These are phyloP conservation scores for Zizania latifolia DNA, from an alignment of 176 grass and related monocot species.

Conservation along the genomic window DNA sequence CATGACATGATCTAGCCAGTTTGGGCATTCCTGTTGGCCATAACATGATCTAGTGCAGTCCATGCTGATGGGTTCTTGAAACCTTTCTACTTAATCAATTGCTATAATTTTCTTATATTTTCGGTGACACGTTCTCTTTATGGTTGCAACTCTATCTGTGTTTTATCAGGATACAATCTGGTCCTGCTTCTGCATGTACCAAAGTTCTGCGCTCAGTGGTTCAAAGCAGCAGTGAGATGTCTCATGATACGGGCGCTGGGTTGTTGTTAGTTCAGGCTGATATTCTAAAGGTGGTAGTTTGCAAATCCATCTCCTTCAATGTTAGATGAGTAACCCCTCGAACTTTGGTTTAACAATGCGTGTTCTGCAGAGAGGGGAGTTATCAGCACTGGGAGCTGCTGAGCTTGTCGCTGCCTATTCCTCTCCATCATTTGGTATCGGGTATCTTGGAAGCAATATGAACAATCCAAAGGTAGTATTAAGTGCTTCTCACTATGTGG, in stretches of 20 bases:
- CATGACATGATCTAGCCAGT: not conserved
- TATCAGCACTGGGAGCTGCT: conserved; percentile 33
- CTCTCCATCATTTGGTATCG: conserved; percentile 74
- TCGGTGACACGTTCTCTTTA: not conserved
- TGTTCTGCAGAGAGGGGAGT: conserved; percentile 36
- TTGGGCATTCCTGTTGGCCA: not conserved
- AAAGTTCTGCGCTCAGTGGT: conserved; percentile 59
- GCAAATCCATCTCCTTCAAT: not conserved
- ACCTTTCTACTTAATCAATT: not conserved
- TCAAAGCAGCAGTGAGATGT: conserved; percentile 56
- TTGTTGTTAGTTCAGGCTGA: conserved; percentile 84
- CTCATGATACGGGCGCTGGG: conserved; percentile 66
- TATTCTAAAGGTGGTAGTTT: conserved; percentile 46
- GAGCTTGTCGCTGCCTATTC: conserved; percentile 86
- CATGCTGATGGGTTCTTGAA: not conserved
- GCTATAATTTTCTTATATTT: not conserved
- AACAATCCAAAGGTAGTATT: conserved; percentile 54
- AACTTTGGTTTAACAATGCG: not conserved
- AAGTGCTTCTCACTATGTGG: not conserved
- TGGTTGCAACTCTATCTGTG: not conserved
- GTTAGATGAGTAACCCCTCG: not conserved
- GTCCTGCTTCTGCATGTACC: conserved; percentile 62
- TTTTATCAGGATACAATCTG: conserved; percentile 63
- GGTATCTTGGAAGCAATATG: conserved; percentile 80
- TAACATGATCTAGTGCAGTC: not conserved